A percentile compares a stretch with the other conserved stretches of the same genome.
Conservation (phyloP, 768 basidiomycete genomes). For the Panellus pusillus region DNA sequence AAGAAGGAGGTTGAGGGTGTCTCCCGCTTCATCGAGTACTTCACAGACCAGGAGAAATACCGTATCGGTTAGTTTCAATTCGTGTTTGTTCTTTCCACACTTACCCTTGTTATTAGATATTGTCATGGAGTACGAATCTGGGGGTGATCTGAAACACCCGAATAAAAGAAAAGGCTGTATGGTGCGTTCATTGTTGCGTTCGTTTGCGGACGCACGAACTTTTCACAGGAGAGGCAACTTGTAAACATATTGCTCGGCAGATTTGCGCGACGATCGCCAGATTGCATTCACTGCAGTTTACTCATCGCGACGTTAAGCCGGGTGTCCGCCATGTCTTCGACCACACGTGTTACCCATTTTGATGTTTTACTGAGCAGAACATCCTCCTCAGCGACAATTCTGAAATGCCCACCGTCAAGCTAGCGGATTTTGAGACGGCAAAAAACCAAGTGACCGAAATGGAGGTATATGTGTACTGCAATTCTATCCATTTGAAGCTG, state of each 20-base stretch:
- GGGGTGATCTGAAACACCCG: not conserved
- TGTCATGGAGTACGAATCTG: not conserved
- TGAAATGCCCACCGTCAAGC: not conserved
- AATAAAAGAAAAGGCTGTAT: not conserved
- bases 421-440: conserved; percentile 1
- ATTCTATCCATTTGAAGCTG: not conserved
- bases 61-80: not conserved
- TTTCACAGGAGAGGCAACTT: not conserved
- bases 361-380: not conserved
- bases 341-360: not conserved
- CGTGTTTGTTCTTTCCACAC: not conserved
- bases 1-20: not conserved
- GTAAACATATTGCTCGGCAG: conserved; percentile 3
- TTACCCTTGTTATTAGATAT: not conserved
- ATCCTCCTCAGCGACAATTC: not conserved
- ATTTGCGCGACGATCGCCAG: not conserved
- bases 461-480: not conserved
- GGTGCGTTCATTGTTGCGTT: not conserved
- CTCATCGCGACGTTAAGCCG: not conserved
- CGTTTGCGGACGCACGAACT: not conserved
- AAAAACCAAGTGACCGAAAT: not conserved
- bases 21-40: not conserved
- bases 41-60: not conserved
- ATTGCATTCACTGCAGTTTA: not conserved
- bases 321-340: not conserved